Evolutionary conservation across 148 eudicot species (phyloP), one percentile per base, ranked within the genome.

Genomic region (Vaccinium darrowii): DNA sequence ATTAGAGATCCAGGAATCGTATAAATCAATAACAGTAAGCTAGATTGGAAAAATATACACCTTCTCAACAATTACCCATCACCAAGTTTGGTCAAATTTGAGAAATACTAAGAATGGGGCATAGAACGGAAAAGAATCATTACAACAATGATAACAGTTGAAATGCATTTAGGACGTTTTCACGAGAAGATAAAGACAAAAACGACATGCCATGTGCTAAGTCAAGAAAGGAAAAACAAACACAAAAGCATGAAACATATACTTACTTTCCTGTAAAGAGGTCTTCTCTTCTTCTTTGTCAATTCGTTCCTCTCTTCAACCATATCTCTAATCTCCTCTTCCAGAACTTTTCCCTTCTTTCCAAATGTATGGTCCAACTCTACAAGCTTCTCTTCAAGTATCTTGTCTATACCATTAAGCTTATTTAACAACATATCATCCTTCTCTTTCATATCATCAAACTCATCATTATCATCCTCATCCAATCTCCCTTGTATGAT

Each of bases 311-410:
- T 90, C 89, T 95, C 98, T 87, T 95, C 98, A 16, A 98, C 99
- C 74, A 97, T 98, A 81, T 93, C 94, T 84, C 96, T 92, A 47
- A 97, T 94, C 87, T 97, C 98, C 88, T 93, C 98, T 88, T 97
- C 99, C 85, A 97, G 82, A 82, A 90, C 87, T 88, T 91, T 95
- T 76, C 96, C 99, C 87, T 92, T 97, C 92, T 87, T 97, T 60
- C 99, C 99, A 73, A 94, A 97, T 43, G 99, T 97, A 84, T 93
- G 93, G 76, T 95, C 98, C 91, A 97, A 89, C 80, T 91, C 90
- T 3, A 90, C 93, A 19, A 97, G 89, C 89, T 97, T 97, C 88
- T 92, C 92, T 79, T 97, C 98, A 78, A 97, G 95, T 86, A 83
- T 73, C 89, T 86, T 90, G 86, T 97, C 99, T 57, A 97, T 91